phyloP scores from a whole-genome alignment of 495 filamentous ascomycete species.

The Lasiosphaeria hispida region DNA sequence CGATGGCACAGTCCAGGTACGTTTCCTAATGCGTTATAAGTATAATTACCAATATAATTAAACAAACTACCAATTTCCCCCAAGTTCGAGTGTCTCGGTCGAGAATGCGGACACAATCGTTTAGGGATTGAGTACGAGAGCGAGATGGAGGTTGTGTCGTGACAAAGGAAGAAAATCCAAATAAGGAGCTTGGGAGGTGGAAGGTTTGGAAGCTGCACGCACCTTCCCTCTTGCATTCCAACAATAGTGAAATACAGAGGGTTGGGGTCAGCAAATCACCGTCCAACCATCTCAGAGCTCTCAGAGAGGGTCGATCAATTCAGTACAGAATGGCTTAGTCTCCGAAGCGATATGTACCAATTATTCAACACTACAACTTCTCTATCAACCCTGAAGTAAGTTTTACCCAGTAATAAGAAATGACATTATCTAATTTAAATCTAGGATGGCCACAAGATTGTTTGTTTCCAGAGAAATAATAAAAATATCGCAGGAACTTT shows the following conservation, averaged over 20 bases:
- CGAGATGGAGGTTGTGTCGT: not conserved
- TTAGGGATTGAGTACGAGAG: too few species aligned
- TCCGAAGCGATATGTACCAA: slow-evolving; percentile 5
- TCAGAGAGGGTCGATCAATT: slow-evolving; percentile 9
- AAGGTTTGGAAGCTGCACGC: too few species aligned
- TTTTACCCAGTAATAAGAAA: too few species aligned
- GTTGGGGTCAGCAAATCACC: slow-evolving; percentile 1
- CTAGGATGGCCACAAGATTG: too few species aligned
- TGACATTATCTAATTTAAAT: too few species aligned
- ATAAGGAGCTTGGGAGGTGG: too few species aligned
- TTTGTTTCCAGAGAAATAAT: slow-evolving; percentile 28
- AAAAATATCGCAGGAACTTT: slow-evolving; percentile 29
- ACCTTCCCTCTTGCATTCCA: too few species aligned
- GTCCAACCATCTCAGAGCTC: slow-evolving; percentile 3
- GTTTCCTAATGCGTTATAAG: not conserved
- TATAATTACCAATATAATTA: too few species aligned
- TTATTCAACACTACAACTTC: slow-evolving; percentile 14
- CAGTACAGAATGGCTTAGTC: slow-evolving; percentile 10
- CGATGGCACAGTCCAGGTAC: slow-evolving; percentile 2
- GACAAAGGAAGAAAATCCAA: too few species aligned
- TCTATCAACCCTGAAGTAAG: slow-evolving; percentile 38
- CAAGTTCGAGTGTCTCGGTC: not conserved
- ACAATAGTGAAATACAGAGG: not conserved
- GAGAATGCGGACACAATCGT: not conserved
- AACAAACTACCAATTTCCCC: not conserved